These are phyloP conservation scores for Suillus tomentosus DNA, from an alignment of 768 basidiomycete genomes.

Conservation along the genomic window DNA sequence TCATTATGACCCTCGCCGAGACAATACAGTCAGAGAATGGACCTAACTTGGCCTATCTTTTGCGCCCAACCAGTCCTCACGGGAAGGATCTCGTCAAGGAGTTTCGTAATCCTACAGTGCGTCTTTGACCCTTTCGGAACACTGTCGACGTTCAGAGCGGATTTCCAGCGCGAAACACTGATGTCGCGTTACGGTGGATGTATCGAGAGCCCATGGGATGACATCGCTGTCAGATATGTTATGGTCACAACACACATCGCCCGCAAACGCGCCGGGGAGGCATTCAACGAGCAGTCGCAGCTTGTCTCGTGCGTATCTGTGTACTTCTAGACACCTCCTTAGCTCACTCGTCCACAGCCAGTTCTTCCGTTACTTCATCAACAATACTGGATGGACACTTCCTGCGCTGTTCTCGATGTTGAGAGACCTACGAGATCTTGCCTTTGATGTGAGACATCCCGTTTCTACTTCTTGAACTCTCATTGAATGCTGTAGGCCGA, in stretches of 20 bases:
- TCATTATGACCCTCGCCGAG: constrained; percentile 59
- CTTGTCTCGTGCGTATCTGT: constrained; percentile 68
- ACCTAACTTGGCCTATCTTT: constrained; percentile 68
- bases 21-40: constrained; percentile 66
- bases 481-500: constrained; percentile 50
- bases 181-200: constrained; percentile 50
- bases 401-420: constrained; percentile 81
- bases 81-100: constrained; percentile 76
- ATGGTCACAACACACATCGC: constrained; percentile 71
- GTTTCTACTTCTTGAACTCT: constrained; percentile 1
- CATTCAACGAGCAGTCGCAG: constrained; percentile 78
- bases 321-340: neutral
- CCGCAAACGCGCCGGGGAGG: constrained; percentile 65
- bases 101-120: constrained; percentile 58
- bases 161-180: constrained; percentile 26
- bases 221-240: constrained; percentile 82
- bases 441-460: constrained; percentile 66
- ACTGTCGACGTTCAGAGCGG: neutral
- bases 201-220: constrained; percentile 80
- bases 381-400: constrained; percentile 84
- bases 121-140: constrained; percentile 17
- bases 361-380: constrained; percentile 79
- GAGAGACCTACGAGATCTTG: constrained; percentile 80
- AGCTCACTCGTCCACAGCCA: constrained; percentile 41
- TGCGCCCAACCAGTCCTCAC: constrained; percentile 76